Base-by-base conservation (phyloP, 1,284 basidiomycete genomes). In the Apiotrichum domesticum region DNA sequence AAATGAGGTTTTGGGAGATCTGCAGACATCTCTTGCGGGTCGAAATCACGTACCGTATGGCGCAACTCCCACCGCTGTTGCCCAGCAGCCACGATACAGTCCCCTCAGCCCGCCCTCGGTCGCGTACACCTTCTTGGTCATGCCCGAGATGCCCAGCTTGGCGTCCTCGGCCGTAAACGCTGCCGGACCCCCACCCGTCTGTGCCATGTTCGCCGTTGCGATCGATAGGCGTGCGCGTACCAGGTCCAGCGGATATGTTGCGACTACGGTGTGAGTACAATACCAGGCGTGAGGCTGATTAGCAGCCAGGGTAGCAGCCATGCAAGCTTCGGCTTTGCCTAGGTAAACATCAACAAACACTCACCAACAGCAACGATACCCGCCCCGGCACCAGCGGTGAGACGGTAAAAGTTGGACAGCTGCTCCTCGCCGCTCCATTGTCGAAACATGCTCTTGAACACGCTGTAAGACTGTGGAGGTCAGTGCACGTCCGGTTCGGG, bases 221-320 rank as follows among this genome's bases (percentile, higher is more conserved):
- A 97, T 95, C 34, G 90, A 93, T 63, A 97, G 80, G 48, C 93
- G 83, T n/a, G 90, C 89, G 52, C 93, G 84, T 29, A 97, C 88
- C 54, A 97, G 84, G 74, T 97, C 93, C 62, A 97, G 78, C 3
- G 93, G 93, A 77, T 96, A 97, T 69, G 93, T 97, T 35, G 88
- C 84, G 62, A 87, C 89, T 72, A 52, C 1, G 46, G 10, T 21
- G 10, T 45, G 2, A 35, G 42, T 21, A 13, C 21, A 21, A 21
- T 21, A 35, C n/a, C n/a, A 7, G 29, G 47, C 14, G 37, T 13
- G 8, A 39, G 8, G 13, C 37, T 39, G 37, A 39, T 47, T 10
- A 35, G 46, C 46, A 15, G 9, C 21, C 21, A 21, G 21, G 21
- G 21, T 21, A 21, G 21, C 21, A 21, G 21, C 21, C 21, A 21